Base-by-base conservation (phyloP, 2,329 filamentous ascomycete species). In the Phialocephala subalpina region DNA sequence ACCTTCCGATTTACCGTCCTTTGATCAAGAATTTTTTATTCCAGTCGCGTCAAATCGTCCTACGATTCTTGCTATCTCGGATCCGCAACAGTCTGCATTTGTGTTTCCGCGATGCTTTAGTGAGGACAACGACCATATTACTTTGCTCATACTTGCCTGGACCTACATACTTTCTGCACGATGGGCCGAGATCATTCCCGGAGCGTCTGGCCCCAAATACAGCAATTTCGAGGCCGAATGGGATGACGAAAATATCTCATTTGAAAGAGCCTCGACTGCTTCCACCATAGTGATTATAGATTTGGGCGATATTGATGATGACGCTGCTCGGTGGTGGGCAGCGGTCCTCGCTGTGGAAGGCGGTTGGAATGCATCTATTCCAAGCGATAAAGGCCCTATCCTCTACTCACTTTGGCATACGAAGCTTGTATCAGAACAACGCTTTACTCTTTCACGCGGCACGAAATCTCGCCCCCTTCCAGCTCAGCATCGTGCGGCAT, bases 181-280 rank as follows among this genome's bases (percentile, higher is more conserved):
- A 67, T 77, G 74, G 74, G 73, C 74, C 5, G 74, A 77, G 65
- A 63, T 77, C 57, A 73, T 77, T 45, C 72, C 73, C 20, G 71
- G 67, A 38, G 72, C 71, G 25, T 56, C 55, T 64, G 64, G 63
- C 0, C 67, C 67, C 49, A 57, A 65, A 57, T 75, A 73, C 61
- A 69, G 53, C 56, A 63, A 65, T 64, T 68, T 12, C 27, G 52
- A 69, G 55, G 69, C 67, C 27, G 62, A 63, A 53, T 72, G 64
- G 70, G 60, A 62, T 49, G 47, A 62, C 20, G 22, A 65, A 57
- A 56, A 47, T 12, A 60, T 36, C 22, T 14, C 20, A 53, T 8
- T 42, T 63, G 61, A 62, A 63, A 63, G 14, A 2, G 49, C 40
- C 29, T 20, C 58, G 33, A 65, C 63, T 55, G 16, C 11, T 58